These are phyloP conservation scores for Blastocystis sp. DNA, from an alignment of 352 stramenopile species.

Conservation along the genomic window DNA sequence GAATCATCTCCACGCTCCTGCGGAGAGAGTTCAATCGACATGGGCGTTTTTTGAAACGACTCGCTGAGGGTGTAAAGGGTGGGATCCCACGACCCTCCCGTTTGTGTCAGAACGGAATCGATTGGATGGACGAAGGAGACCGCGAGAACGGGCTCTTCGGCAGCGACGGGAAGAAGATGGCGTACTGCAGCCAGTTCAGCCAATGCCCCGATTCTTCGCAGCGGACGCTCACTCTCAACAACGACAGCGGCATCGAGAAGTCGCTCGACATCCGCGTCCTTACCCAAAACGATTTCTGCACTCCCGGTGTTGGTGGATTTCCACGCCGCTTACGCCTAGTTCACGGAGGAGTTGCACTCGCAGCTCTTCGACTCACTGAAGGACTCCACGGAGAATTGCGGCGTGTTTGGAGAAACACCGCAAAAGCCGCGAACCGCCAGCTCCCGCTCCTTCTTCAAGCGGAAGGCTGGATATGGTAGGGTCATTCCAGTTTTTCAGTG, in stretches of 20 bases:
- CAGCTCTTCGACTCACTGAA: conserved; percentile 34
- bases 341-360: conserved; percentile 38
- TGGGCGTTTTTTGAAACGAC: not conserved
- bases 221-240: not conserved
- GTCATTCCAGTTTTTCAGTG: not conserved
- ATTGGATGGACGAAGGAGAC: conserved; percentile 45
- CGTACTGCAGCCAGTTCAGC: conserved; percentile 53
- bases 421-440: conserved; percentile 10
- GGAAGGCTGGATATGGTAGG: conserved; percentile 52
- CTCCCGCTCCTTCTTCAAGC: conserved; percentile 50
- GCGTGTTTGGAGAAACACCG: conserved; percentile 51
- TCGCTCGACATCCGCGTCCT: conserved; percentile 58
- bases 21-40: conserved; percentile 4
- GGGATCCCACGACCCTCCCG: conserved; percentile 24
- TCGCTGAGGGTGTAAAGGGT: not conserved
- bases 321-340: not conserved
- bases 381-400: conserved; percentile 48
- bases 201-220: conserved; percentile 41
- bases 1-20: not conserved
- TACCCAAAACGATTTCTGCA: conserved; percentile 61
- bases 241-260: conserved; percentile 57
- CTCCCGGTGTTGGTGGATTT: conserved; percentile 19
- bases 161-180: conserved; percentile 3
- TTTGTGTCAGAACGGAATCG: not conserved
- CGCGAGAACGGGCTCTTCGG: conserved; percentile 23